A percentile compares a stretch with the other conserved stretches of the same genome.
Conservation (phyloP, 1,284 basidiomycete species). For the Austroboletus novae-zelandiae region DNA sequence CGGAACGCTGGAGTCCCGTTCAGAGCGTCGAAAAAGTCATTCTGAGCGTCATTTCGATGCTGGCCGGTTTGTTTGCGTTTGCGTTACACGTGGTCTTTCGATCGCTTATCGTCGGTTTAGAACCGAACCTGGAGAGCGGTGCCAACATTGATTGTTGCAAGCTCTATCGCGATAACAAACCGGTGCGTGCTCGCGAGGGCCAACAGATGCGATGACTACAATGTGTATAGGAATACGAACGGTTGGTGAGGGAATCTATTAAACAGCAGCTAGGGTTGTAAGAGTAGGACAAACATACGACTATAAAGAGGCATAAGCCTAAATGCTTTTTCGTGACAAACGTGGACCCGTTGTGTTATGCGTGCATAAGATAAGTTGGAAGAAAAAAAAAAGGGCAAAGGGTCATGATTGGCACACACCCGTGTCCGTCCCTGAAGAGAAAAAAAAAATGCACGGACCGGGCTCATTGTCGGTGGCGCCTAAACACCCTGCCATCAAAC, state of each 20-base stretch:
- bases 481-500: slow-evolving; percentile 56
- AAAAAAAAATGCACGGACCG: not conserved
- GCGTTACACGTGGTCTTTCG: not conserved
- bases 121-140: slow-evolving; percentile 98
- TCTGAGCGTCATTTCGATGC: slow-evolving; percentile 95
- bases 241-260: slow-evolving; percentile 66
- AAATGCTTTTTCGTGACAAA: not conserved
- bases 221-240: slow-evolving; percentile 61
- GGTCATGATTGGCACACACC: not conserved
- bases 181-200: slow-evolving; percentile 31
- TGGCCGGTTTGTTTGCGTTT: slow-evolving; percentile 69
- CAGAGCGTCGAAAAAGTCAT: slow-evolving; percentile 97
- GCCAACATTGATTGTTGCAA: slow-evolving; percentile 99
- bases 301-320: slow-evolving; percentile 12
- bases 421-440: not conserved
- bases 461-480: slow-evolving; percentile 29
- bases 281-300: slow-evolving; percentile 6
- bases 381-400: not conserved
- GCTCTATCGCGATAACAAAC: slow-evolving; percentile 84
- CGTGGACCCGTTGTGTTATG: slow-evolving; percentile 1
- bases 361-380: not conserved
- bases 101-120: slow-evolving; percentile 36
- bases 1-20: slow-evolving; percentile 97
- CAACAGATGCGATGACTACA: not conserved
- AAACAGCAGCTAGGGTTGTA: slow-evolving; percentile 69